Evolutionary conservation across 2,329 filamentous ascomycete species (phyloP), one percentile per base, ranked within the genome.

Genomic region (Mycogone perniciosa): DNA sequence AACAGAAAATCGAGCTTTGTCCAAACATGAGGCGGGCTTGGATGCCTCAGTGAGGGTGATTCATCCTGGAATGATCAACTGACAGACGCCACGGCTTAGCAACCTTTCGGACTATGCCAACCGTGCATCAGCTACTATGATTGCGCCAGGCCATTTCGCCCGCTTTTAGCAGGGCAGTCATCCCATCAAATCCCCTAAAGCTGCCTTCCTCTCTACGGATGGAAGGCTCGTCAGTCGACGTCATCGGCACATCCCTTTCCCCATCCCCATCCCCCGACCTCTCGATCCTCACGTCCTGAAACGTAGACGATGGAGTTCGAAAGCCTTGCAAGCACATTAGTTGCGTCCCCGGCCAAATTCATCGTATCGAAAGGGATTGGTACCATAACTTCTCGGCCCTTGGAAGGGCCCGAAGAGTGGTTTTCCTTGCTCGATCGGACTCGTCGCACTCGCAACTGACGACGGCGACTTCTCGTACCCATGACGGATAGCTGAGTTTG

Each of bases 111-210:
- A 11, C 33, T 35, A 11, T 35, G 33, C 26, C 43, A 4, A 31
- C 13, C 33, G 35, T 40, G 13, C 13, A 34, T 44, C 26, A 44
- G 34, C 33, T 31, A 11, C 35, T 30, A 46, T 57, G 55, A 46
- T 71, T 67, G 39, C 73, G 72, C 51, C 76, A 76, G 37, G 83
- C 77, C 54, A 84, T 78, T 57, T 83, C 80, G 31, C 80, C 79
- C 7, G 81, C 81, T 54, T 71, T 72, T 2, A 84, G 62, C 8
- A 84, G 66, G 6, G 80, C 80, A 53, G 72, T 80, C 66, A 84
- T 79, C 2, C 80, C 80, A 54, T 84, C 80, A 20, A 82, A 64
- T 4, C 62, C 62, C 7, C 51, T 43, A 43, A 59, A 66, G 3
- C 45, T 35, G 5, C 64, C 61, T 5, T 56, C 56, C 26, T 46